These are phyloP conservation scores for Croton laevigatus DNA, from an alignment of 441 rosid species.

Conservation along the genomic window DNA sequence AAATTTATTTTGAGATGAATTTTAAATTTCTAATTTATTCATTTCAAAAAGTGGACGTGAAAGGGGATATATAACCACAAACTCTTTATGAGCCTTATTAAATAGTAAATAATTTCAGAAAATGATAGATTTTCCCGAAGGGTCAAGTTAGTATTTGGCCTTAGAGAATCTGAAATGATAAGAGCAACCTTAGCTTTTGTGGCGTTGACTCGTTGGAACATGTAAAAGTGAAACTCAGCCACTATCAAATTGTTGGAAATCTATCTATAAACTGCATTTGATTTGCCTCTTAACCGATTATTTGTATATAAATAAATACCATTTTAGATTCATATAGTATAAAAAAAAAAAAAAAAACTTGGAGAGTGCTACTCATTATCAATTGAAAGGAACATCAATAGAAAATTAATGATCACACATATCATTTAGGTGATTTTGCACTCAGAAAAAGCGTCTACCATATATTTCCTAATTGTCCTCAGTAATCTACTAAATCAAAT, in stretches of 20 bases:
- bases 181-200: neutral
- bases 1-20: too few relatives aligned
- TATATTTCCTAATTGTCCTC: conserved; percentile 15
- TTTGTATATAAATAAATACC: neutral
- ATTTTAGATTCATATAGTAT: neutral
- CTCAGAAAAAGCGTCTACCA: neutral
- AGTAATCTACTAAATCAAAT: conserved; percentile 9
- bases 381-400: neutral
- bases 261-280: neutral
- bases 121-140: too few relatives aligned
- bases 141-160: too few relatives aligned
- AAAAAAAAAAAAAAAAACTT: neutral
- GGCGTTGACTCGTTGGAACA: neutral
- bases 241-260: neutral
- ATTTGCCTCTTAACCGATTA: neutral
- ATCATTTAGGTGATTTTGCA: neutral
- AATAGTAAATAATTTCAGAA: too few relatives aligned
- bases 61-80: too few relatives aligned
- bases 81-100: too few relatives aligned
- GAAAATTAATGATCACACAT: neutral
- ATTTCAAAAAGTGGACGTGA: too few relatives aligned
- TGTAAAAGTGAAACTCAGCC: neutral
- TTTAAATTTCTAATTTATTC: too few relatives aligned
- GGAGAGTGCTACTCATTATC: neutral
- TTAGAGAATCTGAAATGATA: too few relatives aligned